Base-by-base conservation (phyloP, 495 filamentous ascomycete species). In the Xylaria grammica region DNA sequence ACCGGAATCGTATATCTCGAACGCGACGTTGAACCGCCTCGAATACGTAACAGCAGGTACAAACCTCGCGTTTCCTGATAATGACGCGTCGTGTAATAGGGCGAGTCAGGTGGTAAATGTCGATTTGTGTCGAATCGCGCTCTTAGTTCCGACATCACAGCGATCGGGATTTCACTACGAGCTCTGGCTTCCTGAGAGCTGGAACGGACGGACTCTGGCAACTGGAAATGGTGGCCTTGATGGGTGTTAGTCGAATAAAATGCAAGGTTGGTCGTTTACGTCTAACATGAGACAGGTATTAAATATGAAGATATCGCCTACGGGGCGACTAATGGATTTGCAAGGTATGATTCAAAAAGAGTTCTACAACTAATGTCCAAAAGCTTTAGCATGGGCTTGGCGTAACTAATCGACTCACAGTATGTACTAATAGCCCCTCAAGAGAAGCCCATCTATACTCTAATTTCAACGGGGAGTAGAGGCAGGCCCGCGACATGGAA, bases 201-300 rank as follows among this genome's bases (percentile, higher is more conserved):
- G 81, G 65, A 77, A 71, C 24, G 82, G 82, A 11, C 81, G 85
- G 0, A 82, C 84, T 59, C 51, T 86, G 48, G 77, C 77, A n/a
- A 86, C 84, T 0, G 85, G 85, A 8, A 86, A 86, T 60, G 83
- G 84, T 5, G 85, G 85, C 32, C 71, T 86, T 34, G 77, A 77
- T 64, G 84, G 85, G 9, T 87, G 84, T 61, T 49, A 36, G 58
- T 61, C n/a, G n/a, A 3, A 44, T 44, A 13, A 13, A 0, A 7
- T 17, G 3, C 6, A 8, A 0, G 27, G 8, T 15, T 22, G 6
- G n/a, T 44, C 10, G 20, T 13, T 34, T n/a, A 17, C 26, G 30
- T 13, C 58, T 61, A 38, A 51, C 13, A 0, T 7, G 15, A 24
- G 19, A 36, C 19, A 61, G 58, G 58, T 50, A 74, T 67, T 34